Evolutionary conservation across 139 green algal species (phyloP), one percentile per base, ranked within the genome.

Genomic region (Chlorella vulgaris): DNA sequence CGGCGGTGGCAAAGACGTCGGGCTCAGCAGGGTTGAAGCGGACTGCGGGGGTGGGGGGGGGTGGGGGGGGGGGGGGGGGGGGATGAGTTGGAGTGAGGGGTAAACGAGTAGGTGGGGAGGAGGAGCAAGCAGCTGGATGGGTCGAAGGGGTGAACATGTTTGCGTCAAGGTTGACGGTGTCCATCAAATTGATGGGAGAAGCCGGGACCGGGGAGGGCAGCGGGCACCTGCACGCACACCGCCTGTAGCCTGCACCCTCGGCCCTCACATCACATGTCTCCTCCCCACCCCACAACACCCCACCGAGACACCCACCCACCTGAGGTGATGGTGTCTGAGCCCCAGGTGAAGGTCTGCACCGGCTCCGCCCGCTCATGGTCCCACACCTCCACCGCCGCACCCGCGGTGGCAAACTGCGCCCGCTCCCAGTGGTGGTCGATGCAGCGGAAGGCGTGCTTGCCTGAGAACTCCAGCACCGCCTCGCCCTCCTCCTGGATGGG

Each of bases 1-100:
- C 95, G 0, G 91, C 94, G 26, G 89, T 95, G 47, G 93, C 95
- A 78, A 99, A 95, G 26, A 99, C 60, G 63, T 99, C 94, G 0
- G 93, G 82, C 85, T 99, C 94, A 2, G 93, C 90, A 85, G 93
- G n/a, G 81, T 42, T 55, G 69, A 66, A 69, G 24, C 73, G 73
- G 35, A 79, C 73, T 79, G 73, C 55, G 31, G 26, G 26, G 7
- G 36, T 26, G 36, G 38, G 26, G 51, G 35, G 13, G 55, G 2
- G 74, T 4, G 38, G 15, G 58, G 15, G 39, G 1, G 29, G 33
- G 28, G 38, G 5, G 35, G 24, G 7, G 31, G 31, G 18, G 51
- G 29, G 15, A 6, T 42, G 50, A 8, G 53, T 65, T 65, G 18
- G 55, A 65, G 22, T 15, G 55, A 65, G 55, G 18, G 21, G 55